Evolutionary conservation across 441 rosid species (phyloP).

Genomic region (Gossypium aridum): DNA sequence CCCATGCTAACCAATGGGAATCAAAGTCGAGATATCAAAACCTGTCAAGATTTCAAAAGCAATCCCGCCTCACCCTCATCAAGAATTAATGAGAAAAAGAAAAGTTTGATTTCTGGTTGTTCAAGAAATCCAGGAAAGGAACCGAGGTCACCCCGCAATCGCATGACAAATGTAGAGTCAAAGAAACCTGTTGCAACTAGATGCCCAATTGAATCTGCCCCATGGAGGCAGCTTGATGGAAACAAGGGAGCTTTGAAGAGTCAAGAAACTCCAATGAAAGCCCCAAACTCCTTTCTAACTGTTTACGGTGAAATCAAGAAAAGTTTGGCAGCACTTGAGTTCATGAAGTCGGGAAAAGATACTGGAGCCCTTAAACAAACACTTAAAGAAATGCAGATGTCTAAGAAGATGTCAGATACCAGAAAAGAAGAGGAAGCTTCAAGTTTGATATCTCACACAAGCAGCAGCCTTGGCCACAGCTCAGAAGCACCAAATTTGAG

Average conservation of each 20-base stretch:
- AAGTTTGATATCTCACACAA: slow-evolving; percentile 23
- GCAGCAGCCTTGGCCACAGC: slow-evolving; percentile 30
- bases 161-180: slow-evolving; percentile 32
- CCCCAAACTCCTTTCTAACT: slow-evolving; percentile 29
- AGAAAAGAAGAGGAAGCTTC: slow-evolving; percentile 32
- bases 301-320: slow-evolving; percentile 85
- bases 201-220: slow-evolving; percentile 60
- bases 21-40: neutral
- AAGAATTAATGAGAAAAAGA: neutral
- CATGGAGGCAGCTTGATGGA: slow-evolving; percentile 59
- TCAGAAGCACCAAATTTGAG: slow-evolving; percentile 18
- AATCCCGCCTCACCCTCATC: neutral
- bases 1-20: neutral
- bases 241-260: slow-evolving; percentile 33
- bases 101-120: slow-evolving; percentile 26
- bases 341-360: slow-evolving; percentile 74
- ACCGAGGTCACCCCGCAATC: slow-evolving; percentile 25
- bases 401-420: slow-evolving; percentile 35
- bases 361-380: slow-evolving; percentile 85
- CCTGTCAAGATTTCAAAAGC: neutral
- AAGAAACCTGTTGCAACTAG: slow-evolving; percentile 43
- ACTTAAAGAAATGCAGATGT: slow-evolving; percentile 84
- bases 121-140: slow-evolving; percentile 40
- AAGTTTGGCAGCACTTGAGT: slow-evolving; percentile 70
- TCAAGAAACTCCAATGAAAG: slow-evolving; percentile 23